Conservation (phyloP, 2,329 filamentous ascomycete genomes). For the Trichoderma atrobrunneum region DNA sequence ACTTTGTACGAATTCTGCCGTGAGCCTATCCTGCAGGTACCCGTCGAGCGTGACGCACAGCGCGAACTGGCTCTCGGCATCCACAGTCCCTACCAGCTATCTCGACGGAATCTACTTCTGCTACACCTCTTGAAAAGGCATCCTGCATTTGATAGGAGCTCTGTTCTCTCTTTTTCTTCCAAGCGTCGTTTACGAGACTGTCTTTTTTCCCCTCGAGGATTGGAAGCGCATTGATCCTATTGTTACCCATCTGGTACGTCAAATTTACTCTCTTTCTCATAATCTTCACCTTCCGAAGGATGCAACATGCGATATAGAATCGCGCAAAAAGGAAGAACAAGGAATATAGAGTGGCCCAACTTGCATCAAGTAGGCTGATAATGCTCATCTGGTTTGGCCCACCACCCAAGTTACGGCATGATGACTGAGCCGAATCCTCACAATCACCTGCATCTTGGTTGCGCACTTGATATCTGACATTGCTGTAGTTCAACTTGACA, state of each 20-base stretch:
- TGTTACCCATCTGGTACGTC: constrained; percentile 1
- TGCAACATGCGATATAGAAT: not conserved
- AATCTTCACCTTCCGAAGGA: not conserved
- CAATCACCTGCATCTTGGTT: not conserved
- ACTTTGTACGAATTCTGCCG: constrained; percentile 24
- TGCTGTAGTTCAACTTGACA: not conserved
- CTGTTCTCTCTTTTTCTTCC: not conserved
- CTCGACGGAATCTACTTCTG: not conserved
- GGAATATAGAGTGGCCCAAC: not conserved
- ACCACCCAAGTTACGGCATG: not conserved
- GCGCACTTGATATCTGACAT: not conserved
- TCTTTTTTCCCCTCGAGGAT: not conserved
- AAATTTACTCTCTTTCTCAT: not conserved
- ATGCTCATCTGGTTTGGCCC: not conserved
- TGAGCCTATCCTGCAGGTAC: constrained; percentile 28
- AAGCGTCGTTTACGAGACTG: not conserved
- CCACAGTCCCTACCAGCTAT: not conserved
- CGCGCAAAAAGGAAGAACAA: not conserved
- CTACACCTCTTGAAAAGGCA: not conserved
- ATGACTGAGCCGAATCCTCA: not conserved
- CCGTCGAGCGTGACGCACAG: constrained; percentile 26
- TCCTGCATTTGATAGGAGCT: not conserved
- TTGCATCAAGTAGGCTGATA: not conserved
- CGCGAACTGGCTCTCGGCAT: constrained; percentile 13
- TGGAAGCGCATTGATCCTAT: not conserved